Evolutionary conservation across 2,329 filamentous ascomycete genomes (phyloP).

Genomic region (Cladosporium sp.): DNA sequence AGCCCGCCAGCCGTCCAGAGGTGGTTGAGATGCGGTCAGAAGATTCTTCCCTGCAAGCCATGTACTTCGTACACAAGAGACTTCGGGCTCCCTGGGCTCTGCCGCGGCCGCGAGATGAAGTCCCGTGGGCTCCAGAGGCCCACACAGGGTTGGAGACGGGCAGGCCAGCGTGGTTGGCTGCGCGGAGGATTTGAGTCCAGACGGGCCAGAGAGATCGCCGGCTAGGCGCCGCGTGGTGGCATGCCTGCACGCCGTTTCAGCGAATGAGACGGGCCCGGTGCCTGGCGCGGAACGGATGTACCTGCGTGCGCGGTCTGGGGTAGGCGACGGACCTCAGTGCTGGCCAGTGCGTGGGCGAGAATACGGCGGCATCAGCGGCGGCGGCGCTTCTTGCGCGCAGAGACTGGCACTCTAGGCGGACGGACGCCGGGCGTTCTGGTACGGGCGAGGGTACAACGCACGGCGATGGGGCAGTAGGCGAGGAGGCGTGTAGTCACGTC

Average conservation of each 20-base stretch:
- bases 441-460: background rate
- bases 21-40: background rate
- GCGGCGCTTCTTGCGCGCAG: background rate
- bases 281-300: constrained; percentile 7
- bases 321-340: background rate
- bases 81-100: background rate
- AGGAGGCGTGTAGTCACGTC: no score
- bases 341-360: constrained; percentile 10
- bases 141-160: background rate
- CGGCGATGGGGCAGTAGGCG: no score
- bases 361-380: background rate
- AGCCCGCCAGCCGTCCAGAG: background rate
- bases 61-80: constrained; percentile 8
- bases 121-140: background rate
- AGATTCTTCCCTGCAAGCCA: constrained; percentile 8
- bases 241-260: background rate
- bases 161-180: background rate
- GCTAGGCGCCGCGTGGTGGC: constrained; percentile 10
- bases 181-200: constrained; percentile 6
- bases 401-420: background rate
- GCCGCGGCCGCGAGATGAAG: background rate
- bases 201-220: constrained; percentile 4
- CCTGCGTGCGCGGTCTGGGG: constrained; percentile 11
- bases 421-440: background rate
- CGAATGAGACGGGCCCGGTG: constrained; percentile 9